A percentile compares a stretch with the other conserved stretches of the same genome.
Evolutionary conservation across 2,329 filamentous ascomycete species (phyloP).

Genomic region (Spiromastix sp.): DNA sequence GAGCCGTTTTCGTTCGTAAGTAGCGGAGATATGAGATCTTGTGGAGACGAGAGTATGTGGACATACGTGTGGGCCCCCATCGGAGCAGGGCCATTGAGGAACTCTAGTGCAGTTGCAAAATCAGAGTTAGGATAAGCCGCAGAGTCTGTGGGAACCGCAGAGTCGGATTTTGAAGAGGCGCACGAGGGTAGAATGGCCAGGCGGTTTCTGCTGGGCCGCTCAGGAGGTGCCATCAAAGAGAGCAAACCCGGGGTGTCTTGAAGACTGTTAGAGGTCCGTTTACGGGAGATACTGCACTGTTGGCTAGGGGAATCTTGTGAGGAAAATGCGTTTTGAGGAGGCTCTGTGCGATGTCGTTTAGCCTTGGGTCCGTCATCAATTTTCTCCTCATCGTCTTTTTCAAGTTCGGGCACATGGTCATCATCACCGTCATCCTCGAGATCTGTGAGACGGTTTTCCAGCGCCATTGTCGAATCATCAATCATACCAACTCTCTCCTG

Average conservation of each 20-base stretch:
- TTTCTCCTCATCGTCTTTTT: neutral
- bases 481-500: conserved; percentile 17
- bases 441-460: conserved; percentile 15
- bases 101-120: neutral
- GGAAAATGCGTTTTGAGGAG: neutral
- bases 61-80: conserved; percentile 6
- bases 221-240: conserved; percentile 1
- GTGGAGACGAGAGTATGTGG: conserved; percentile 4
- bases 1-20: too few relatives aligned
- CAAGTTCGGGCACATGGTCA: neutral
- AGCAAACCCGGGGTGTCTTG: neutral
- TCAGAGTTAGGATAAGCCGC: neutral
- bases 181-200: neutral
- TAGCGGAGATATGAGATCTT: neutral
- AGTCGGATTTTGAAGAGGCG: neutral
- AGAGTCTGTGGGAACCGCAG: neutral
- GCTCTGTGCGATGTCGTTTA: neutral
- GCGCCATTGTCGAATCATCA: conserved; percentile 18
- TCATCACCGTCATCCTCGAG: conserved; percentile 11
- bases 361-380: neutral
- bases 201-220: neutral
- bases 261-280: too few relatives aligned
- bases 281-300: neutral
- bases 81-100: conserved; percentile 1
- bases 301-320: neutral